Evolutionary conservation across 2,329 filamentous ascomycete genomes (phyloP).

Genomic region (Aureobasidium sp.): DNA sequence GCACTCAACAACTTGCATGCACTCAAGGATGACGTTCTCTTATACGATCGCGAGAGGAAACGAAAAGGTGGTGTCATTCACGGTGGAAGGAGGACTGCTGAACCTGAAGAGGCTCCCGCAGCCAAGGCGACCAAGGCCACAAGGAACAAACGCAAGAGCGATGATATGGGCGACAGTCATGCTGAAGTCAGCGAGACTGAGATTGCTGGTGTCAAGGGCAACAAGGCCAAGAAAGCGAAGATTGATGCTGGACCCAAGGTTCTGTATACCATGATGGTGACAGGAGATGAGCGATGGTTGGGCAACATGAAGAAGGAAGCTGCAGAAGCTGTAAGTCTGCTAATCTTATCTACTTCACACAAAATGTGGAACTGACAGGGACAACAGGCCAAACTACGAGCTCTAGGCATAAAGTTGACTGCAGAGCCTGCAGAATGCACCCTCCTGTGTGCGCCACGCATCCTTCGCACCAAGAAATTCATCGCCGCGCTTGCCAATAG

Average conservation of each 20-base stretch:
- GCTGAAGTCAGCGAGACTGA: conserved; percentile 34
- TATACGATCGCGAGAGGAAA: conserved; percentile 93
- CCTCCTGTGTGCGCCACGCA: conserved; percentile 76
- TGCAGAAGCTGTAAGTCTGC: conserved; percentile 60
- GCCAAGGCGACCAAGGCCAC: conserved; percentile 18
- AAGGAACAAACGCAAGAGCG: conserved; percentile 26
- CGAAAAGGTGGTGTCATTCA: conserved; percentile 59
- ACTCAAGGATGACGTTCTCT: conserved; percentile 72
- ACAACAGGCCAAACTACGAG: conserved; percentile 66
- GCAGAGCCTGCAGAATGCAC: conserved; percentile 69
- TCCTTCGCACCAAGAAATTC: conserved; percentile 91
- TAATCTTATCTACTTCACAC: background rate
- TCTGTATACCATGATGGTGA: conserved; percentile 68
- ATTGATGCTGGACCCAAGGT: conserved; percentile 45
- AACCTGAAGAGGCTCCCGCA: conserved; percentile 24
- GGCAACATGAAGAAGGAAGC: conserved; percentile 66
- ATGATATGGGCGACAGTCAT: conserved; percentile 26
- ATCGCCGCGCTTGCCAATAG: conserved; percentile 77
- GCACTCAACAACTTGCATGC: conserved; percentile 69
- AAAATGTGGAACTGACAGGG: background rate
- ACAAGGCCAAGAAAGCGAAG: conserved; percentile 43
- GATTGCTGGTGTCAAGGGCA: conserved; percentile 34
- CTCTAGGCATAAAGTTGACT: conserved; percentile 74
- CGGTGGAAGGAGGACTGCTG: conserved; percentile 44
- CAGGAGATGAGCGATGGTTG: conserved; percentile 77